Base-by-base conservation (phyloP, 2,329 filamentous ascomycete genomes). In the Moelleriella libera region DNA sequence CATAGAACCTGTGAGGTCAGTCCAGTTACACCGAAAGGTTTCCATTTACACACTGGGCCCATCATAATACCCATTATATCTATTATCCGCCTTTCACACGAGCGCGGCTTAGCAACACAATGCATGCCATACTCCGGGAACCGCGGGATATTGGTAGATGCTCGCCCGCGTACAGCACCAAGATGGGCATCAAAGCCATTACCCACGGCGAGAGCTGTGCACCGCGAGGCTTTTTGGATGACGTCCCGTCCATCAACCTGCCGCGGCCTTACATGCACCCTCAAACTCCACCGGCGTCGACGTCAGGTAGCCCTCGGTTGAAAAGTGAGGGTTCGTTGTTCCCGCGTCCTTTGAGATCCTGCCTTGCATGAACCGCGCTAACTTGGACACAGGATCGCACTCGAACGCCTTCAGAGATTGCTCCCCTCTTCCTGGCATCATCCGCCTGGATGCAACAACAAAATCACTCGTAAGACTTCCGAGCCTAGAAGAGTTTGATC, bases 401-500 rank as follows among this genome's bases (percentile, higher is more conserved):
- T 51, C 54, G 14, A 48, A 47, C 45, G 47, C 45, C 32, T 52
- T 53, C 3, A 50, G 52, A 50, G 58, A 63, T 37, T 54, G 52
- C 44, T 57, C 55, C 21, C 56, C 55, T 30, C 52, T 63, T 28
- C 58, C 58, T 7, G 52, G 28, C 49, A 54, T 54, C 45, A 45
- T 48, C 46, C 49, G 49, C 30, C 49, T 56, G 14, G 45, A 49
- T 37, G 46, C 48, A 7, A 45, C 49, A 32, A 45, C 47, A 44
- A 52, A 44, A 32, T 47, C 54, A 6, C 49, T 50, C 6, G 47
- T 61, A 40, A 58, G 54, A 43, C 60, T 67, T 32, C 64, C 64
- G 5, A 66, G 63, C 46, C 52, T 66, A 28, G 57, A 59, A 39
- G 63, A 66, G 48, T 67, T 67, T 44, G 64, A 64, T 42, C 59